phyloP scores from a whole-genome alignment of 805 yeast genomes.

The Candida hispaniensis region DNA sequence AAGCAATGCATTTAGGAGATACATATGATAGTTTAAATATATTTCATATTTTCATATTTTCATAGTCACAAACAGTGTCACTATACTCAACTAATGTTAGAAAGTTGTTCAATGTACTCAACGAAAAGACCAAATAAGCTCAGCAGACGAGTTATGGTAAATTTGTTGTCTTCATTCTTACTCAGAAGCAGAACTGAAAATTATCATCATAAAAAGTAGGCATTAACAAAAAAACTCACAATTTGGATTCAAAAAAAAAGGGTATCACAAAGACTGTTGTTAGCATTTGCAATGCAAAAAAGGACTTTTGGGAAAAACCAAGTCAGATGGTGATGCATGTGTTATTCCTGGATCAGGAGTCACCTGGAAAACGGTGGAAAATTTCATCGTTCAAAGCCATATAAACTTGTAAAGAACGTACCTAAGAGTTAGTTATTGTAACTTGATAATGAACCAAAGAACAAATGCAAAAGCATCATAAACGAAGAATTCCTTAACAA shows the following conservation, averaged over 20 bases:
- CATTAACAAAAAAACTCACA: constrained; percentile 5
- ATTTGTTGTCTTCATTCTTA: constrained; percentile 63
- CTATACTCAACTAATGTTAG: no score
- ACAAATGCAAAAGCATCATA: constrained; percentile 36
- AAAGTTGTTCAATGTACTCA: no score
- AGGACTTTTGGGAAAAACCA: constrained; percentile 7
- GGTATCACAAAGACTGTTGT: constrained; percentile 12
- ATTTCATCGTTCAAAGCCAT: constrained; percentile 22
- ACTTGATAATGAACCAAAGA: constrained; percentile 5
- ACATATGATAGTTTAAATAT: no score
- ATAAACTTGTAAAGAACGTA: constrained; percentile 8
- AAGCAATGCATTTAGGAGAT: no score
- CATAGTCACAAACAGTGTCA: no score
- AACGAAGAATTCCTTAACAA: constrained; percentile 66
- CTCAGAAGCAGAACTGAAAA: constrained; percentile 97
- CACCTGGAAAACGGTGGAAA: constrained; percentile 29
- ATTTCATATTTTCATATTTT: no score
- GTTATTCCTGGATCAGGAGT: constrained; percentile 67
- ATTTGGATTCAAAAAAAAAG: constrained; percentile 14
- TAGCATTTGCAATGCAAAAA: constrained; percentile 7
- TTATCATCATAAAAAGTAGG: constrained; percentile 46
- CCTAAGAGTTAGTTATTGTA: constrained; percentile 15
- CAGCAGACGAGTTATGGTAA: constrained; percentile 17
- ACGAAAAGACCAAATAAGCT: no score
- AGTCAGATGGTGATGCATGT: constrained; percentile 99